phyloP scores from a whole-genome alignment of 306 rosid genomes.

The Vigna hirtella region DNA sequence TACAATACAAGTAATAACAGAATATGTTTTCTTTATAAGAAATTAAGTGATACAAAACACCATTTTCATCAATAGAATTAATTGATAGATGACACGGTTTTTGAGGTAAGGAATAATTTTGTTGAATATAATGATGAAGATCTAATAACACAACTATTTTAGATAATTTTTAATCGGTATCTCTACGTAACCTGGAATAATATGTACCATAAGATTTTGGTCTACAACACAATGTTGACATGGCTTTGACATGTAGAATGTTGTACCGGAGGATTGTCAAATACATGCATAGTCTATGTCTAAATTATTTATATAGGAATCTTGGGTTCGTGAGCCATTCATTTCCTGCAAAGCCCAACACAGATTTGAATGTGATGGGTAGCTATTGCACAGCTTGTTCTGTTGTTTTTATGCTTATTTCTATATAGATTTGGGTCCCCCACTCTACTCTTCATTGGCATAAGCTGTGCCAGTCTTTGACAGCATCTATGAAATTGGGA shows the following conservation, averaged over 20 bases:
- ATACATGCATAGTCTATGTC: slow-evolving; percentile 35
- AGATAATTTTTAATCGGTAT: not conserved
- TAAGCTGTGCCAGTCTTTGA: slow-evolving; percentile 55
- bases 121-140: not conserved
- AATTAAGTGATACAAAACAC: not conserved
- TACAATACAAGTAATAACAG: not conserved
- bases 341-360: slow-evolving; percentile 67
- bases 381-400: slow-evolving; percentile 74
- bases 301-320: slow-evolving; percentile 52
- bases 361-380: slow-evolving; percentile 85
- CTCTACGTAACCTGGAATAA: not conserved
- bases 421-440: slow-evolving; percentile 88
- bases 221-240: slow-evolving; percentile 35
- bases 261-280: slow-evolving; percentile 41
- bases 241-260: slow-evolving; percentile 39
- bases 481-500: slow-evolving; percentile 57
- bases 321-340: slow-evolving; percentile 66
- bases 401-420: slow-evolving; percentile 78
- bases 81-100: not conserved
- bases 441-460: slow-evolving; percentile 48
- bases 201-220: slow-evolving; percentile 36
- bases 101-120: not conserved
- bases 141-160: not conserved
- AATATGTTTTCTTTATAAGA: not conserved
- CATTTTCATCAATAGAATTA: slow-evolving; percentile 1